Percentiles rank a stretch among this genome's conserved stretches.
These are phyloP conservation scores for Rubroshorea leprosula DNA, from an alignment of 345 rosid species.

Conservation along the genomic window DNA sequence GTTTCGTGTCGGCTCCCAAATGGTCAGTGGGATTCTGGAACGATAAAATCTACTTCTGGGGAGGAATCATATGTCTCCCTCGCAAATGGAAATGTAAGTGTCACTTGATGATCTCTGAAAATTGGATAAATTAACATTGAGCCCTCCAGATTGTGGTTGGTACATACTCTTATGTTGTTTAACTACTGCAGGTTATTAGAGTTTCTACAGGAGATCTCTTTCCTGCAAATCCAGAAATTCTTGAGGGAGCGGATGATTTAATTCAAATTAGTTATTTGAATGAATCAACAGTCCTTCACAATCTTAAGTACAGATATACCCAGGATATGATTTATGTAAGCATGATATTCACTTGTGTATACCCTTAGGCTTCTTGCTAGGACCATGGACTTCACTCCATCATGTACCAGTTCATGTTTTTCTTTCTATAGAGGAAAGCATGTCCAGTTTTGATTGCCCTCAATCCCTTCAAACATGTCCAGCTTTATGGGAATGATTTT, in stretches of 20 bases:
- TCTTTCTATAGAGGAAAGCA: constrained; percentile 67
- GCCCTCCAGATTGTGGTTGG: constrained; percentile 14
- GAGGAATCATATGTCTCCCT: constrained; percentile 59
- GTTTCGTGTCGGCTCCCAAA: constrained; percentile 69
- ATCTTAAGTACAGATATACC: constrained; percentile 73
- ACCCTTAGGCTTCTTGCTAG: not conserved
- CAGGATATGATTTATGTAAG: constrained; percentile 84
- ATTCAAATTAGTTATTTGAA: constrained; percentile 89
- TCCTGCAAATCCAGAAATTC: constrained; percentile 91
- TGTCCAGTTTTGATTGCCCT: constrained; percentile 85
- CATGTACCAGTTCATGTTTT: not conserved
- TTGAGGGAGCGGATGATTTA: constrained; percentile 86
- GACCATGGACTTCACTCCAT: not conserved
- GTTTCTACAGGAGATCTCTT: constrained; percentile 68
- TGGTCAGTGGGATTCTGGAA: constrained; percentile 77
- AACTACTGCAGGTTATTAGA: constrained; percentile 52
- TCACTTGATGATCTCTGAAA: constrained; percentile 2
- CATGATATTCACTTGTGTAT: constrained; percentile 14
- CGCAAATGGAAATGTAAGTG: constrained; percentile 59
- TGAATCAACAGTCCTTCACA: constrained; percentile 88
- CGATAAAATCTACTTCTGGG: constrained; percentile 62
- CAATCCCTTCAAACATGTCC: constrained; percentile 76
- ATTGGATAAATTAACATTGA: constrained; percentile 12
- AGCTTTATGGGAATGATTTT: constrained; percentile 55
- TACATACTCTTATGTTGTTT: constrained; percentile 19